Base-by-base conservation (phyloP, 805 yeast genomes). In the Nakazawaea siamensis region DNA sequence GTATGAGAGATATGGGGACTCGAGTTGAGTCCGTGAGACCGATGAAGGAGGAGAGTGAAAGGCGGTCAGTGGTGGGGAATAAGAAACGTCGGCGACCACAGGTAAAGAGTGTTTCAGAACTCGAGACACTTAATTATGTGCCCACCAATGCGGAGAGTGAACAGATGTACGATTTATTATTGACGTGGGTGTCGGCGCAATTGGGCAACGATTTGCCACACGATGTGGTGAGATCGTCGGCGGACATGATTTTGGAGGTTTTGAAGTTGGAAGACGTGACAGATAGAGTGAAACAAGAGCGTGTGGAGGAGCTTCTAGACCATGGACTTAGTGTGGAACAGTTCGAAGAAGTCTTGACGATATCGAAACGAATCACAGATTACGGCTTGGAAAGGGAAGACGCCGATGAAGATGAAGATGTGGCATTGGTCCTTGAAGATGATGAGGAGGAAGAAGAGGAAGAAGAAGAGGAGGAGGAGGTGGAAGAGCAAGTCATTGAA, bases 121-220 rank as follows among this genome's bases (percentile, higher is more conserved):
- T 71, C 20, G 82, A 76, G 38, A 62, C 64, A 15, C 54, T 80
- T 23, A 59, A 64, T 6, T 87, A 87, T 51, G 61, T 66, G 24
- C 95, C 95, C 0, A 66, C 72, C 6, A 67, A 72, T 4, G 67
- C 64, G 10, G 68, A 66, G 14, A 77, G 75, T 12, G 53, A 64
- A 2, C 62, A 59, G 20, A 52, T 62, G 0, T 81, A 76, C 51
- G 80, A 75, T 28, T 51, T 62, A 28, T 62, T 86, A n/a, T 56
- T 80, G 40, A 53, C 70, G 0, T 74, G 83, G 75, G 71, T 82
- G 4, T 64, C 70, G 5, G 52, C 58, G 2, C 60, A 64, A 13
- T 55, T 82, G 26, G 81, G 79, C 10, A 65, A 64, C 32, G 97
- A 87, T 51, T 72, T 83, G n/a, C 73, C 88, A 7, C 86, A 81